These are phyloP conservation scores for Triticum urartu DNA, from an alignment of 176 grass and related monocot genomes.

Conservation along the genomic window DNA sequence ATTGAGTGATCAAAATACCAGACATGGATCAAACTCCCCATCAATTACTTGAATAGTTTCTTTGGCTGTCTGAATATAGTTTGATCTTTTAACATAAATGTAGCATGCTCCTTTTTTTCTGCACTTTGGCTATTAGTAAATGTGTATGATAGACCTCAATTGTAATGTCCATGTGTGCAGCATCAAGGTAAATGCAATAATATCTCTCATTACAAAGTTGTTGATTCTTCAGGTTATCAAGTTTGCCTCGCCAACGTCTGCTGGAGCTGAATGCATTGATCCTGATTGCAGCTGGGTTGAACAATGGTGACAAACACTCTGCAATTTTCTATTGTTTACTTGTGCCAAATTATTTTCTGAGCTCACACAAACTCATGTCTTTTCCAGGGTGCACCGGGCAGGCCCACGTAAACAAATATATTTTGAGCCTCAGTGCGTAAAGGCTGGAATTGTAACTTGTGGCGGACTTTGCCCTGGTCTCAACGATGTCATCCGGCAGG, in stretches of 20 bases:
- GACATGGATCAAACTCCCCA: not conserved
- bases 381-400: slow-evolving; percentile 85
- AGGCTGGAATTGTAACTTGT: slow-evolving; percentile 92
- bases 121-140: not conserved
- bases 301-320: slow-evolving; percentile 66
- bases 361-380: slow-evolving; percentile 26
- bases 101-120: not conserved
- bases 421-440: slow-evolving; percentile 82
- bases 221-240: slow-evolving; percentile 76
- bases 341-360: not conserved
- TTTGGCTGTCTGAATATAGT: not conserved
- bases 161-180: not conserved
- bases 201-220: slow-evolving; percentile 15
- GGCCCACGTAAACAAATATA: slow-evolving; percentile 91
- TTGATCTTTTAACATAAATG: not conserved
- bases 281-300: slow-evolving; percentile 87
- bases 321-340: slow-evolving; percentile 9
- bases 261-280: slow-evolving; percentile 83
- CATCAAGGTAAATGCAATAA: slow-evolving; percentile 8
- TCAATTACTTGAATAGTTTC: not conserved
- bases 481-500: slow-evolving; percentile 97
- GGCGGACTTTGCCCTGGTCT: slow-evolving; percentile 96
- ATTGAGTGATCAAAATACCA: slow-evolving; percentile 24
- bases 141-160: not conserved
- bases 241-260: slow-evolving; percentile 82